A percentile compares a stretch with the other conserved stretches of the same genome.
Conservation (phyloP, 2,329 filamentous ascomycete species). For the Anisogramma anomala region DNA sequence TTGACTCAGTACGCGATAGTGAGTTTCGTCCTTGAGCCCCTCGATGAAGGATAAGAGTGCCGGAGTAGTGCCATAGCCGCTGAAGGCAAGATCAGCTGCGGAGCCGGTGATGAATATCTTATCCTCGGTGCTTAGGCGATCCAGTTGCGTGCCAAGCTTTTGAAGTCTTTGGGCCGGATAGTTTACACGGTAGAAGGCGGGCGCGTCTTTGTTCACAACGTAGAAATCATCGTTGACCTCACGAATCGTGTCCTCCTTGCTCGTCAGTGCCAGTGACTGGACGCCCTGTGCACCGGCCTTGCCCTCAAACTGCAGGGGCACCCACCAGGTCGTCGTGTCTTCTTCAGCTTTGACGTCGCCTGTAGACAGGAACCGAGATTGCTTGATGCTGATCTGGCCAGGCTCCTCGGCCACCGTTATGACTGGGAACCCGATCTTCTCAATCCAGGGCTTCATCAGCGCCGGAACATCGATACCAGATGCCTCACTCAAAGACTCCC, state of each 20-base stretch:
- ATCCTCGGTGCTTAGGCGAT: slow-evolving; percentile 70
- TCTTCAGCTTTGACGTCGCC: slow-evolving; percentile 87
- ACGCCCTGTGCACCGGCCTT: slow-evolving; percentile 53
- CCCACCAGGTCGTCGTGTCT: slow-evolving; percentile 89
- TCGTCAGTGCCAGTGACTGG: slow-evolving; percentile 55
- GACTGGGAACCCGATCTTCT: slow-evolving; percentile 88
- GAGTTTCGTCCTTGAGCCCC: slow-evolving; percentile 69
- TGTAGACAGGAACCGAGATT: slow-evolving; percentile 81
- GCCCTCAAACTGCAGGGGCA: slow-evolving; percentile 76
- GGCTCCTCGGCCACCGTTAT: slow-evolving; percentile 75
- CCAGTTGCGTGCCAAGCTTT: slow-evolving; percentile 66
- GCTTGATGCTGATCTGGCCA: slow-evolving; percentile 69
- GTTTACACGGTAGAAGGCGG: slow-evolving; percentile 84
- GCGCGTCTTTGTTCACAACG: slow-evolving; percentile 83
- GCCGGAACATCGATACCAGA: slow-evolving; percentile 76
- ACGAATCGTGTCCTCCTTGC: slow-evolving; percentile 65
- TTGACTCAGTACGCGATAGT: slow-evolving; percentile 83
- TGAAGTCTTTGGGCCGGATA: slow-evolving; percentile 75
- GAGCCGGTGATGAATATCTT: slow-evolving; percentile 90
- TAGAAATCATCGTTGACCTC: slow-evolving; percentile 74
- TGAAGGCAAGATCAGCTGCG: slow-evolving; percentile 76
- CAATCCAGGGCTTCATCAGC: slow-evolving; percentile 92
- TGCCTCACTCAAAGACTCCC: slow-evolving; percentile 75
- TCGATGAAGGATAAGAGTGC: slow-evolving; percentile 74
- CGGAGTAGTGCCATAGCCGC: slow-evolving; percentile 72